Percentiles rank a stretch among this genome's conserved stretches.
Conservation (phyloP, 164 flowering plant species). For the Amborella trichopoda region DNA sequence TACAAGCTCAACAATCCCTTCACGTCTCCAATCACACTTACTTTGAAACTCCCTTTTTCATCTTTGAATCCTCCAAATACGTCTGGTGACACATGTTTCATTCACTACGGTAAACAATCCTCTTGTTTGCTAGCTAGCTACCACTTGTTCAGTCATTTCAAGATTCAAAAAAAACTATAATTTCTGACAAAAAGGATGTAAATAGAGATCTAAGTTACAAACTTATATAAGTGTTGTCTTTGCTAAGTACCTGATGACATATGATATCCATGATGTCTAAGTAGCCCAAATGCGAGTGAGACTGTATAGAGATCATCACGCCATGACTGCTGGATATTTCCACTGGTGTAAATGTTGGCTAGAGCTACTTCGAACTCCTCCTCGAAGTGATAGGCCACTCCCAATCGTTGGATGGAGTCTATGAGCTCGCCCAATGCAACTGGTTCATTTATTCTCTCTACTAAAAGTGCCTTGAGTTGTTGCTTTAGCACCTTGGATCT, state of each 20-base stretch:
- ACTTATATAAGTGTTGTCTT: not conserved
- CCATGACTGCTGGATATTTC: too few relatives aligned
- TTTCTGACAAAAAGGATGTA: not conserved
- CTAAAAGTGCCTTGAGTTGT: too few relatives aligned
- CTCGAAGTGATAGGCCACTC: slow-evolving; percentile 1
- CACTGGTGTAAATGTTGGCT: not conserved
- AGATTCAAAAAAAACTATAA: slow-evolving; percentile 1
- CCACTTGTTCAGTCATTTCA: too few relatives aligned
- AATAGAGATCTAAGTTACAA: not conserved
- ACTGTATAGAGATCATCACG: not conserved
- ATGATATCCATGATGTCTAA: not conserved
- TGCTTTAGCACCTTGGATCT: too few relatives aligned
- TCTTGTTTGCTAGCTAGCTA: too few relatives aligned
- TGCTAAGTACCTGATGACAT: not conserved
- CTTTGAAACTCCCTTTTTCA: not conserved
- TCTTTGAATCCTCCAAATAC: slow-evolving; percentile 10
- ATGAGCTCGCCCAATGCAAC: slow-evolving; percentile 1
- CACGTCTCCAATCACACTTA: not conserved
- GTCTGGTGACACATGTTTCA: too few relatives aligned
- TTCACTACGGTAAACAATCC: too few relatives aligned
- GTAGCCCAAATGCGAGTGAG: not conserved
- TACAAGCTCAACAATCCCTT: slow-evolving; percentile 15
- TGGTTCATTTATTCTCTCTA: not conserved
- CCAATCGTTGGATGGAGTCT: not conserved
- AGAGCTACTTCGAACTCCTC: not conserved